Conservation (phyloP, 192 early-diverging fungal genomes). For the Linnemannia zychae region DNA sequence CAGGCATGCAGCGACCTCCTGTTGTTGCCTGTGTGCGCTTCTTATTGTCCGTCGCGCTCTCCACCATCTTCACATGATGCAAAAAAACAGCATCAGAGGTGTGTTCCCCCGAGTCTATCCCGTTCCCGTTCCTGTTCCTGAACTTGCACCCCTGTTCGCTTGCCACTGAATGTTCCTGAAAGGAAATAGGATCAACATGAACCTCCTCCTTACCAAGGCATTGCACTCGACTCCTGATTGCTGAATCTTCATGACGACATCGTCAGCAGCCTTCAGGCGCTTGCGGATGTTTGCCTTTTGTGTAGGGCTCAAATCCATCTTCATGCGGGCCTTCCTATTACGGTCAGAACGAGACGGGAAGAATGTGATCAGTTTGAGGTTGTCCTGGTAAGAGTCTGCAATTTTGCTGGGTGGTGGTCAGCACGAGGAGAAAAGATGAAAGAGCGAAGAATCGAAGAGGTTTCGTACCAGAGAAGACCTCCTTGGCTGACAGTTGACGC, state of each 20-base stretch:
- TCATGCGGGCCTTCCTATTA: constrained; percentile 58
- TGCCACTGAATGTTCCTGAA: too few relatives aligned
- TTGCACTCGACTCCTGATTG: constrained; percentile 82
- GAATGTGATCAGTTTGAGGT: neutral
- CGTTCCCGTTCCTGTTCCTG: neutral
- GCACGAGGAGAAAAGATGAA: neutral
- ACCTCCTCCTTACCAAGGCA: constrained; percentile 64
- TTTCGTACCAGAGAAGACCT: constrained; percentile 67
- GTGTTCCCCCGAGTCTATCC: neutral
- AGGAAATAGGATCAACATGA: neutral
- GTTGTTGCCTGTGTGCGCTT: too few relatives aligned
- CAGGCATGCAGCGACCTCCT: too few relatives aligned
- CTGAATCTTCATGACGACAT: constrained; percentile 76
- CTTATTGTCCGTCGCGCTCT: too few relatives aligned
- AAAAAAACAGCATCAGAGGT: too few relatives aligned
- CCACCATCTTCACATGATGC: too few relatives aligned
- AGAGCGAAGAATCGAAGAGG: neutral
- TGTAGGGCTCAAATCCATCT: constrained; percentile 73
- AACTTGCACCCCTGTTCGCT: too few relatives aligned
- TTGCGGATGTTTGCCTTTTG: constrained; percentile 91
- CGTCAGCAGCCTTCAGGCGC: constrained; percentile 84
- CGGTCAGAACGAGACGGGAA: neutral
- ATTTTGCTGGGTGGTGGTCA: neutral
- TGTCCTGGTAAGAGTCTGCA: too few relatives aligned
- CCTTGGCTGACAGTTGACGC: constrained; percentile 64